Conservation (phyloP, 2,329 filamentous ascomycete genomes). For the Hypomyces perniciosus region DNA sequence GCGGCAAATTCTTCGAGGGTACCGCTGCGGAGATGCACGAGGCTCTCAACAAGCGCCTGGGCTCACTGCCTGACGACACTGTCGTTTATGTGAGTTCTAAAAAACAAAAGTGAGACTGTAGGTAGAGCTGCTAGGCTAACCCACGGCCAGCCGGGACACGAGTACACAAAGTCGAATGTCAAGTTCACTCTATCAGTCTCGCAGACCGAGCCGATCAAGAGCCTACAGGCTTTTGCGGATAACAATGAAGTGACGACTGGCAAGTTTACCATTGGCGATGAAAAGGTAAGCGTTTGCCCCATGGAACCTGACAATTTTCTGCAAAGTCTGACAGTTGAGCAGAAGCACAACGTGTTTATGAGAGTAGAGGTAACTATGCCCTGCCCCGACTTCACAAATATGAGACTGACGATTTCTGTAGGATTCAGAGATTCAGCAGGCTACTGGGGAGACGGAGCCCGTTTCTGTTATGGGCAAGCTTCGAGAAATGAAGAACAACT, state of each 20-base stretch:
- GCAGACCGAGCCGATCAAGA: constrained; percentile 69
- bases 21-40: constrained; percentile 85
- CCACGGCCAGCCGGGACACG: constrained; percentile 69
- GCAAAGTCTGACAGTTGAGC: constrained; percentile 6
- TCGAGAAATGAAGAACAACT: constrained; percentile 84
- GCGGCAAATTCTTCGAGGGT: constrained; percentile 94
- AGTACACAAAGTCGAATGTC: constrained; percentile 96
- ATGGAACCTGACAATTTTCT: background rate
- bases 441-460: constrained; percentile 72
- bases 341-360: constrained; percentile 98
- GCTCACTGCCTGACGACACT: constrained; percentile 78
- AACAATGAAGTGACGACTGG: constrained; percentile 85
- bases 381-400: background rate
- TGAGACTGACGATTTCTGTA: constrained; percentile 26
- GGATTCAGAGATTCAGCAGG: constrained; percentile 80
- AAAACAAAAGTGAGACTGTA: too few relatives aligned
- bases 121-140: background rate
- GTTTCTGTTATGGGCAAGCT: constrained; percentile 80
- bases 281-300: constrained; percentile 63
- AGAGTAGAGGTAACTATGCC: constrained; percentile 59
- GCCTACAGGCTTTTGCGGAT: constrained; percentile 69
- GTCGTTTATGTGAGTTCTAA: constrained; percentile 68
- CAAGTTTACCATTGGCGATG: constrained; percentile 92
- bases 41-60: constrained; percentile 81
- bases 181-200: constrained; percentile 77